phyloP scores from a whole-genome alignment of 2,329 filamentous ascomycete genomes.

The Clonostachys byssicola region DNA sequence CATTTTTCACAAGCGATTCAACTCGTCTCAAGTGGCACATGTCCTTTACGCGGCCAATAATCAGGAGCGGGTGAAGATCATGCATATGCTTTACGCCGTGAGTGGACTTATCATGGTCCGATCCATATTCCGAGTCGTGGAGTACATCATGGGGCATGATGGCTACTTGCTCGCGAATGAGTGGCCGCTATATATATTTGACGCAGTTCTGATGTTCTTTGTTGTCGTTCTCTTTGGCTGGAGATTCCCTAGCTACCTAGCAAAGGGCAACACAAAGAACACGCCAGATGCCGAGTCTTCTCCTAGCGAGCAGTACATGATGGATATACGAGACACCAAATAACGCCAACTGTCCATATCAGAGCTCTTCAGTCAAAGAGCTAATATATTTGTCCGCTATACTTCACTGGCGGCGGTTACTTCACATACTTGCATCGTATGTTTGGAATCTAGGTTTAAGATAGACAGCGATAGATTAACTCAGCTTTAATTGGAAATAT shows the following conservation, averaged over 20 bases:
- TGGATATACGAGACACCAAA: no score
- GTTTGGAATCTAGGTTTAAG: no score
- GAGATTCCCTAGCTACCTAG: slow-evolving; percentile 2
- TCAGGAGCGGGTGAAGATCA: slow-evolving; percentile 19
- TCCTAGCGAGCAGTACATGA: no score
- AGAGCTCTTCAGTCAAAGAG: no score
- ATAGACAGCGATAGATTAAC: no score
- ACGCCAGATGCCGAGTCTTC: no score
- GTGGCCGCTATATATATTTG: slow-evolving; percentile 32
- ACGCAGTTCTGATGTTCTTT: slow-evolving; percentile 29
- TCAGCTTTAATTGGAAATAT: no score
- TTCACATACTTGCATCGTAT: no score
- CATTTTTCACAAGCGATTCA: slow-evolving; percentile 31
- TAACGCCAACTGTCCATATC: no score
- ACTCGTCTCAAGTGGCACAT: slow-evolving; percentile 6
- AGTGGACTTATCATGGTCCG: slow-evolving; percentile 32
- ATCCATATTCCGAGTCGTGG: slow-evolving; percentile 37
- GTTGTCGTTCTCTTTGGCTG: slow-evolving; percentile 10
- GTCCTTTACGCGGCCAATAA: slow-evolving; percentile 7
- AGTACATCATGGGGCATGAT: slow-evolving; percentile 33
- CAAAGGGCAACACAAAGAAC: no score
- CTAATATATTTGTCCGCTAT: no score
- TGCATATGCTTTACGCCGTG: slow-evolving; percentile 27
- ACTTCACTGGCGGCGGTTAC: no score
- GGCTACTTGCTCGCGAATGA: slow-evolving; percentile 31